Base-by-base conservation (phyloP, 192 early-diverging fungal species). In the Mortierella antarctica region DNA sequence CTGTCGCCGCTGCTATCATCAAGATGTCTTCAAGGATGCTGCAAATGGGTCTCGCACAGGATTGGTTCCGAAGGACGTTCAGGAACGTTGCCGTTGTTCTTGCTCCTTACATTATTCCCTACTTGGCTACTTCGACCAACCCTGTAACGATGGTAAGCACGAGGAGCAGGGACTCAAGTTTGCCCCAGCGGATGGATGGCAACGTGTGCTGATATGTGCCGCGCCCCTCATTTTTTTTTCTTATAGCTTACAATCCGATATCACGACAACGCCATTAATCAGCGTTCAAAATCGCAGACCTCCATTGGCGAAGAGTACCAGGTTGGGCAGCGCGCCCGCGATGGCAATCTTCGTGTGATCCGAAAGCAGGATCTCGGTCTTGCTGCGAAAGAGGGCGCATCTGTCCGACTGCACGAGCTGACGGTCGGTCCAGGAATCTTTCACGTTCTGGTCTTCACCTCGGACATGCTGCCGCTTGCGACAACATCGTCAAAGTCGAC, bases 1-100 rank as follows among this genome's bases (percentile, higher is more conserved):
- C 77, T 44, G 70, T 80, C 13, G 77, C 77, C 4, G 77, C 66
- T 15, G 67, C 21, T 23, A 70, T 71, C 9, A 80, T 80, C 57
- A 71, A 72, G 40, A 17, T 80, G 14, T 63, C 77, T 5, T 50
- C 58, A 18, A 80, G n/a, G 10, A 20, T 67, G 8, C 31, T 80
- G 7, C 59, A 68, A 6, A 46, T 23, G 5, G 70, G 58, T 7
- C 15, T 71, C 47, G 70, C 57, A 2, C 56, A 80, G 21, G 77
- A 67, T 23, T 63, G 71, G 62, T 9, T 71, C 18, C 15, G 52
- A 47, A 64, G 64, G 31, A 67, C 57, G 7, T 2, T 80, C 12
- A 66, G 56, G 46, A 65, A 52, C 46, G 52, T 80, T 23, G 58
- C 50, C n/a, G 45, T 71, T 39, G 52, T 54, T 11, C 54, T 80